Conservation (phyloP, 805 yeast species). For the Metschnikowia drakensbergensis region DNA sequence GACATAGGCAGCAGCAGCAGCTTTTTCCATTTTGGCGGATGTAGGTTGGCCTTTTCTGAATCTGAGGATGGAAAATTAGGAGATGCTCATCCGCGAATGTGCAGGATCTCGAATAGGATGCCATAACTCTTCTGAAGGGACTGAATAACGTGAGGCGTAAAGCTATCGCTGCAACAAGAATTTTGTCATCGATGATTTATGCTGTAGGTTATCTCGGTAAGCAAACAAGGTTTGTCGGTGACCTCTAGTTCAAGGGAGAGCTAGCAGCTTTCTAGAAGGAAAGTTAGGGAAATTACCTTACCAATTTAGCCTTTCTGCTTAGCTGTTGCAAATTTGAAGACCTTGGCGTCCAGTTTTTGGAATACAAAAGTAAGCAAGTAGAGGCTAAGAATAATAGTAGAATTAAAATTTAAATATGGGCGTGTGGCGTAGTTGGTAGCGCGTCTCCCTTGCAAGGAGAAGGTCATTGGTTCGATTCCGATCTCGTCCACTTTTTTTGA, state of each 20-base stretch:
- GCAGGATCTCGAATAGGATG: slow-evolving; percentile 8
- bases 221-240: too few relatives aligned
- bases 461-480: slow-evolving; percentile 79
- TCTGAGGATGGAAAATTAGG: slow-evolving; percentile 11
- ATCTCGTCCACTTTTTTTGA: slow-evolving; percentile 55
- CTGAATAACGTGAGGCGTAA: neutral
- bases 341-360: too few relatives aligned
- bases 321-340: too few relatives aligned
- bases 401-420: slow-evolving; percentile 33
- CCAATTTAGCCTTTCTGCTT: too few relatives aligned
- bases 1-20: slow-evolving; percentile 66
- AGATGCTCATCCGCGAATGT: slow-evolving; percentile 18
- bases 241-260: too few relatives aligned
- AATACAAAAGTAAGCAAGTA: too few relatives aligned
- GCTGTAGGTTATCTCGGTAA: too few relatives aligned
- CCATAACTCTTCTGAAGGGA: neutral
- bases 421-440: slow-evolving; percentile 84
- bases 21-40: slow-evolving; percentile 12
- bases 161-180: neutral
- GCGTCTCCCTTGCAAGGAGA: slow-evolving; percentile 75
- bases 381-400: too few relatives aligned
- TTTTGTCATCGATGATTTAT: too few relatives aligned
- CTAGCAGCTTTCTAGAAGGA: too few relatives aligned
- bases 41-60: neutral
- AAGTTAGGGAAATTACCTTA: too few relatives aligned